Conservation (phyloP, 306 rosid genomes). For the Acacia crassicarpa region DNA sequence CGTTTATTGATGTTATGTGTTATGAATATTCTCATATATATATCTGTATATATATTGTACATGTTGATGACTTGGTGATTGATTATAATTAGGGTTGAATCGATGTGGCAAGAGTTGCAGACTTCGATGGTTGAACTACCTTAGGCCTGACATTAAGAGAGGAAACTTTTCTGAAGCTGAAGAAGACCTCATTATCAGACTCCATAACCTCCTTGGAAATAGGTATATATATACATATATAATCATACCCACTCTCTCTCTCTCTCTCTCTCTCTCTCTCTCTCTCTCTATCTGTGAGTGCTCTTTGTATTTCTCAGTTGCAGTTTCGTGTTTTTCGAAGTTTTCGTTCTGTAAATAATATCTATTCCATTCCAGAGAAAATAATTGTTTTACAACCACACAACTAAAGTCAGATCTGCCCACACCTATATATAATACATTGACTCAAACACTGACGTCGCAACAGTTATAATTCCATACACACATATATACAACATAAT, state of each 20-base stretch:
- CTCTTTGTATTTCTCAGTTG: neutral
- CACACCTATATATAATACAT: too few species aligned
- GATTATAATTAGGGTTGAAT: conserved; percentile 14
- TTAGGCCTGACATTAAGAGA: conserved; percentile 35
- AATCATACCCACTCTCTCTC: neutral
- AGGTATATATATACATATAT: neutral
- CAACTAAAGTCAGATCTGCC: too few species aligned
- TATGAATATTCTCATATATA: neutral
- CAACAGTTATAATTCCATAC: too few species aligned
- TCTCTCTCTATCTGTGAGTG: too few species aligned
- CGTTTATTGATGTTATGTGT: neutral
- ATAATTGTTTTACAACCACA: too few species aligned
- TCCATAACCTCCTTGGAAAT: conserved; percentile 29
- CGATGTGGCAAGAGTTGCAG: conserved; percentile 38
- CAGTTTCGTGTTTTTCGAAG: neutral
- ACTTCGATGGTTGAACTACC: conserved; percentile 37
- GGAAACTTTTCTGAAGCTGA: conserved; percentile 30
- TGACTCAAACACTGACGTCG: too few species aligned
- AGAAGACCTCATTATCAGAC: conserved; percentile 30
- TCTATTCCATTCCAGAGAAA: too few species aligned
- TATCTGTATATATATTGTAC: neutral
- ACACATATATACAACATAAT: too few species aligned
- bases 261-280: neutral
- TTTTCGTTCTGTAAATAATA: too few species aligned
- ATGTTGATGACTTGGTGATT: neutral